Percentiles rank a stretch among this genome's conserved stretches.
These are phyloP conservation scores for Fusarium cyanostomum DNA, from an alignment of 2,329 filamentous ascomycete species.

Conservation along the genomic window DNA sequence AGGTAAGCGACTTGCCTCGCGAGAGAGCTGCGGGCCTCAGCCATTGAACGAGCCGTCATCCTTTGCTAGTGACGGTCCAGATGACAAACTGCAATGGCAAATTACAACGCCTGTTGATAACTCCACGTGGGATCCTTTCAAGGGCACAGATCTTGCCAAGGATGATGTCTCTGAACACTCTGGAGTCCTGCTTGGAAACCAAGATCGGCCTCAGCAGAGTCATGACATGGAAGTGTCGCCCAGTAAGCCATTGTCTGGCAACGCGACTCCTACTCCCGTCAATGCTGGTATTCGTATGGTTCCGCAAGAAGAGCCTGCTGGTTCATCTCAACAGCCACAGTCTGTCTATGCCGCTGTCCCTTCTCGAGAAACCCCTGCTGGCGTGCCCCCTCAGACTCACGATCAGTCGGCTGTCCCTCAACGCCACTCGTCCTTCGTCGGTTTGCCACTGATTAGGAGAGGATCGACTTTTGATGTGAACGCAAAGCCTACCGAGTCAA, in stretches of 20 bases:
- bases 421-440: slow-evolving; percentile 62
- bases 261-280: slow-evolving; percentile 22
- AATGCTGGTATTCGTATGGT: slow-evolving; percentile 37
- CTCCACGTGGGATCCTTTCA: slow-evolving; percentile 39
- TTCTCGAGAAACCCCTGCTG: background rate
- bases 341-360: slow-evolving; percentile 6
- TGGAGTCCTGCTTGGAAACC: slow-evolving; percentile 10
- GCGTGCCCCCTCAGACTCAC: slow-evolving; percentile 25
- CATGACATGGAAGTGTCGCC: slow-evolving; percentile 6
- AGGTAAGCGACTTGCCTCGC: slow-evolving; percentile 37
- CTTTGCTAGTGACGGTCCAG: slow-evolving; percentile 25
- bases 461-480: slow-evolving; percentile 64
- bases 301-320: slow-evolving; percentile 23
- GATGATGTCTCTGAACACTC: slow-evolving; percentile 21
- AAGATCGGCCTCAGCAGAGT: slow-evolving; percentile 4
- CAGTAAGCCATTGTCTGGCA: slow-evolving; percentile 19
- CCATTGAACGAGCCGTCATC: slow-evolving; percentile 14
- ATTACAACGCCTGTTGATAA: slow-evolving; percentile 35
- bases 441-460: slow-evolving; percentile 67
- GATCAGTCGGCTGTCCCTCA: slow-evolving; percentile 45
- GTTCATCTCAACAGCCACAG: slow-evolving; percentile 12
- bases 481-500: slow-evolving; percentile 45
- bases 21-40: slow-evolving; percentile 21
- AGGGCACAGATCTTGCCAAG: slow-evolving; percentile 23
- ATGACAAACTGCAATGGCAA: slow-evolving; percentile 34